Conservation (phyloP, 352 stramenopile species). For the Globisporangium heterothallicum region DNA sequence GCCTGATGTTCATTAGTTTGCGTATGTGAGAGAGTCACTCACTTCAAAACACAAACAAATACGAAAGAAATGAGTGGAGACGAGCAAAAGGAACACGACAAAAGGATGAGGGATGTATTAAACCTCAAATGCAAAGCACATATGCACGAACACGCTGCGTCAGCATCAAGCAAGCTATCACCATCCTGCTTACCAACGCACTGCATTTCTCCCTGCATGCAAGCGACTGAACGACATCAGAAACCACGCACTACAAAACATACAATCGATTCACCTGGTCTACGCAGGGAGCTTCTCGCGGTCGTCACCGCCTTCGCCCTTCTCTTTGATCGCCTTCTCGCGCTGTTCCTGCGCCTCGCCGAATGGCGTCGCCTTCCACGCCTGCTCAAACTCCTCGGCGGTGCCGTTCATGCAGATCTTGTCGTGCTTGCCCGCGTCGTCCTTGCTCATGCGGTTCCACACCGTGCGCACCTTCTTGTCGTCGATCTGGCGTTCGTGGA, state of each 20-base stretch:
- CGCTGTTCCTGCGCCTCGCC: slow-evolving; percentile 21
- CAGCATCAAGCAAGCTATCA: too few relatives aligned
- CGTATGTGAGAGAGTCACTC: too few relatives aligned
- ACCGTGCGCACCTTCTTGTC: slow-evolving; percentile 31
- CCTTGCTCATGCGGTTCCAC: slow-evolving; percentile 23
- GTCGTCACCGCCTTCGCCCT: neutral
- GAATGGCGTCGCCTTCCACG: slow-evolving; percentile 47
- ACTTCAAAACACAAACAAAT: too few relatives aligned
- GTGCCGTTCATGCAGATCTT: slow-evolving; percentile 26
- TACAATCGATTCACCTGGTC: neutral
- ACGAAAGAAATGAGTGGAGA: too few relatives aligned
- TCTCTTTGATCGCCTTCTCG: neutral
- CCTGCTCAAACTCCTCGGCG: slow-evolving; percentile 42
- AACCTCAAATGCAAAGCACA: too few relatives aligned
- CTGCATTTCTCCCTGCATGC: too few relatives aligned
- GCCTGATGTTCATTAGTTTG: too few relatives aligned
- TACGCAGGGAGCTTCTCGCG: neutral
- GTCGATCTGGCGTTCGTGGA: slow-evolving; percentile 36
- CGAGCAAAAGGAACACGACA: too few relatives aligned
- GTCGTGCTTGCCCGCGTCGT: slow-evolving; percentile 33
- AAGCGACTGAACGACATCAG: too few relatives aligned
- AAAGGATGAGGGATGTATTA: too few relatives aligned
- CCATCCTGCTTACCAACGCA: too few relatives aligned
- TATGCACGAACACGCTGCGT: too few relatives aligned
- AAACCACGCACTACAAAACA: neutral